These are phyloP conservation scores for Yamadazyma olivae DNA, from an alignment of 805 yeast species.

Conservation along the genomic window DNA sequence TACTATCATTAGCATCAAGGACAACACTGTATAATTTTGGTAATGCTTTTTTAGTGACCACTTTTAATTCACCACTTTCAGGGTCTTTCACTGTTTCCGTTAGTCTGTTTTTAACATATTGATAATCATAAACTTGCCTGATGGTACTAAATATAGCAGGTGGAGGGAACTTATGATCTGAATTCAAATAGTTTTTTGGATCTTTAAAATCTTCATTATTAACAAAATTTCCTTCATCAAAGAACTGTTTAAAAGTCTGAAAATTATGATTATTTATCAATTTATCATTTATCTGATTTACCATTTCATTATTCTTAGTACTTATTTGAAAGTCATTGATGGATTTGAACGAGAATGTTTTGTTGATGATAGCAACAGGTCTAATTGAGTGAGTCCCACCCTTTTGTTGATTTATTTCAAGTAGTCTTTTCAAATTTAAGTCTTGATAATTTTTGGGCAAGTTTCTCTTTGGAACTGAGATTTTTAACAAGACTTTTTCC, in stretches of 20 bases:
- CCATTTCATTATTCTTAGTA: constrained; percentile 48
- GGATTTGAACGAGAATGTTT: constrained; percentile 74
- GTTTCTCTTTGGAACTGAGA: constrained; percentile 56
- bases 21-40: constrained; percentile 53
- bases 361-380: constrained; percentile 67
- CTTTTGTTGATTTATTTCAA: constrained; percentile 21
- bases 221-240: constrained; percentile 20
- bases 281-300: constrained; percentile 24
- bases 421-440: constrained; percentile 43
- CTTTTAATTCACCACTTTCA: constrained; percentile 56
- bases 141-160: constrained; percentile 81
- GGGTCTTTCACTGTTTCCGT: constrained; percentile 46
- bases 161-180: constrained; percentile 67
- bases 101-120: constrained; percentile 69
- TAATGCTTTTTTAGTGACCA: constrained; percentile 43
- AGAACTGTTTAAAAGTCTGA: constrained; percentile 22
- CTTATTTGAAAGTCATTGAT: constrained; percentile 84
- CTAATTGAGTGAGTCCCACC: constrained; percentile 38
- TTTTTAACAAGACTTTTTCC: constrained; percentile 58
- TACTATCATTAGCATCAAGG: constrained; percentile 44
- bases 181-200: constrained; percentile 22
- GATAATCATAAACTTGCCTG: constrained; percentile 73
- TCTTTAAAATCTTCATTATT: constrained; percentile 27
- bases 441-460: constrained; percentile 36
- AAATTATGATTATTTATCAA: constrained; percentile 20